Evolutionary conservation across 1,284 basidiomycete species (phyloP).

Genomic region (Sporisorium exsertum): DNA sequence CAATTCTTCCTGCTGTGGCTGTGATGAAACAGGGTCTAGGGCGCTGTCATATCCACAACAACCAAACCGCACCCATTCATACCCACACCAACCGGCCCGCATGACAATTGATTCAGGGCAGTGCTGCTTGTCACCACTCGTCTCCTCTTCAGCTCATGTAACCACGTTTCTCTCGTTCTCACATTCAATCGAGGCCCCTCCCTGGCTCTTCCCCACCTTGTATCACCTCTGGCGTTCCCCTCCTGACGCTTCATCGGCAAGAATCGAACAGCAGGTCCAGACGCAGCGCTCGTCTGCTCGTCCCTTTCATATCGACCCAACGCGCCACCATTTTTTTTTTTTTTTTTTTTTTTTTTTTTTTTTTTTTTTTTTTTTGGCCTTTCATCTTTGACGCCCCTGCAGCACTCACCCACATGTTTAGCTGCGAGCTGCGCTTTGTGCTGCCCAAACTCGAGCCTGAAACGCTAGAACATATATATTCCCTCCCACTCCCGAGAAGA

Average conservation of each 20-base stretch:
- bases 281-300: not conserved
- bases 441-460: not conserved
- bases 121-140: not conserved
- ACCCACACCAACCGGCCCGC: not conserved
- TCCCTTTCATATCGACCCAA: not conserved
- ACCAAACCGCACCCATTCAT: not conserved
- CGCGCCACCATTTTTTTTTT: not conserved
- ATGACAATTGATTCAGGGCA: too few relatives aligned
- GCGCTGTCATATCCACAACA: not conserved
- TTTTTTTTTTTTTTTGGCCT: not conserved
- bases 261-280: not conserved
- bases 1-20: not conserved
- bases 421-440: not conserved
- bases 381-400: not conserved
- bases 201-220: not conserved
- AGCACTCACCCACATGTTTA: not conserved
- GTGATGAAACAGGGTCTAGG: slow-evolving; percentile 9
- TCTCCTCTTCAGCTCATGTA: not conserved
- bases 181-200: not conserved
- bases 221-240: not conserved
- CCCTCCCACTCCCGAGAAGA: not conserved
- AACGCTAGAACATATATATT: not conserved
- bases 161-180: not conserved
- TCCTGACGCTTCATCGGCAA: not conserved
- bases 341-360: too few relatives aligned